Evolutionary conservation across 345 rosid species (phyloP).

Genomic region (Lepidium africanum): DNA sequence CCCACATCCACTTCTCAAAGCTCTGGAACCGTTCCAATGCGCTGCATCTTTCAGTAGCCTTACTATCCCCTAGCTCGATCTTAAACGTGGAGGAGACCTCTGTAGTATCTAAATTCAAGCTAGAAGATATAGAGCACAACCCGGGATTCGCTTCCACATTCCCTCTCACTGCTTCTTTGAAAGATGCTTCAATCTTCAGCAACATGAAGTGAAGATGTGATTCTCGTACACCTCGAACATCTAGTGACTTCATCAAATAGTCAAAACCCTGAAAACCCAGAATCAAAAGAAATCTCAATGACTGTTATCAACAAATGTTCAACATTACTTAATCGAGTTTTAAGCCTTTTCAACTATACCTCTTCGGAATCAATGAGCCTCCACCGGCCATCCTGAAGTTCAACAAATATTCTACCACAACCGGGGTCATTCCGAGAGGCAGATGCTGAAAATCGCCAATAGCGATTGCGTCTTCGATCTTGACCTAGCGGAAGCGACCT

Average conservation of each 20-base stretch:
- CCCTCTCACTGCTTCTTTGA: slow-evolving; percentile 56
- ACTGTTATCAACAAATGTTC: not conserved
- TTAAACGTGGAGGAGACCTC: slow-evolving; percentile 57
- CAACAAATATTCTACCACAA: slow-evolving; percentile 80
- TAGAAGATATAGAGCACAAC: slow-evolving; percentile 5
- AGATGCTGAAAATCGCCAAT: slow-evolving; percentile 80
- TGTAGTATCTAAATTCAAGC: slow-evolving; percentile 36
- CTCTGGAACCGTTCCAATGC: slow-evolving; percentile 59
- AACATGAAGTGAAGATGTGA: slow-evolving; percentile 63
- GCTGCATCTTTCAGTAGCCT: slow-evolving; percentile 33
- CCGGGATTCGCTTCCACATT: slow-evolving; percentile 1
- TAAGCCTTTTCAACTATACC: slow-evolving; percentile 29
- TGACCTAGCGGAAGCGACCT: slow-evolving; percentile 87
- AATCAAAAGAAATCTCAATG: not conserved
- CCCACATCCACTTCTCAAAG: slow-evolving; percentile 79
- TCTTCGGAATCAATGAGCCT: slow-evolving; percentile 74
- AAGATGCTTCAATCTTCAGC: slow-evolving; percentile 58
- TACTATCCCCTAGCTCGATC: slow-evolving; percentile 53
- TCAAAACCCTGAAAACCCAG: slow-evolving; percentile 56
- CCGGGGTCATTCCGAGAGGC: slow-evolving; percentile 72
- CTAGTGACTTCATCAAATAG: slow-evolving; percentile 54
- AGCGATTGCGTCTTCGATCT: slow-evolving; percentile 84
- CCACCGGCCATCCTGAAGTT: slow-evolving; percentile 67
- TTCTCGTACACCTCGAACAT: slow-evolving; percentile 77
- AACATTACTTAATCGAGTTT: not conserved